phyloP scores from a whole-genome alignment of 2,329 filamentous ascomycete species.

The Cladorrhinum sp. region DNA sequence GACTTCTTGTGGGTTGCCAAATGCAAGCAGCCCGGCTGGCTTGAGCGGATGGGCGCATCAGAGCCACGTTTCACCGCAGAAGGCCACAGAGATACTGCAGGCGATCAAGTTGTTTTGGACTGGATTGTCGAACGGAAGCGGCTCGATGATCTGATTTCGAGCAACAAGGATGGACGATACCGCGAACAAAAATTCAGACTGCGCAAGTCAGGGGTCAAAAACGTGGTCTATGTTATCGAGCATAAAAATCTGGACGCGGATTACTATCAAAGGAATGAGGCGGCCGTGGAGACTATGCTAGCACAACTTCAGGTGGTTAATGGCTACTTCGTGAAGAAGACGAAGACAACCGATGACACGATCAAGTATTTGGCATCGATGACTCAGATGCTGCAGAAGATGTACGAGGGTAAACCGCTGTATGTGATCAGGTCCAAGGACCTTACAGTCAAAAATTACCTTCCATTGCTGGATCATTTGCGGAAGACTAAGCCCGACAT shows the following conservation, averaged over 20 bases:
- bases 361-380: slow-evolving; percentile 72
- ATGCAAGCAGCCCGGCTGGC: slow-evolving; percentile 56
- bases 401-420: slow-evolving; percentile 59
- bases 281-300: slow-evolving; percentile 69
- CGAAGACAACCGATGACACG: slow-evolving; percentile 71
- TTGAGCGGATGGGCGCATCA: slow-evolving; percentile 51
- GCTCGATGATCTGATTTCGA: slow-evolving; percentile 73
- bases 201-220: slow-evolving; percentile 66
- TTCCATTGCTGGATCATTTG: slow-evolving; percentile 60
- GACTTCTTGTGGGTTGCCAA: slow-evolving; percentile 80
- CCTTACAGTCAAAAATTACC: slow-evolving; percentile 64
- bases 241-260: slow-evolving; percentile 62
- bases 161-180: slow-evolving; percentile 79
- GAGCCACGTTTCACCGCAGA: not conserved
- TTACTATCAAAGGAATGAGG: slow-evolving; percentile 55
- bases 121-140: slow-evolving; percentile 80
- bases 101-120: slow-evolving; percentile 71
- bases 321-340: slow-evolving; percentile 75
- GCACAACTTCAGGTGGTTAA: slow-evolving; percentile 75
- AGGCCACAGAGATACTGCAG: slow-evolving; percentile 38
- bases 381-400: slow-evolving; percentile 64
- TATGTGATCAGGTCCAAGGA: slow-evolving; percentile 63
- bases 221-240: slow-evolving; percentile 77
- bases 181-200: slow-evolving; percentile 83
- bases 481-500: slow-evolving; percentile 47